Evolutionary conservation across 2,329 filamentous ascomycete species (phyloP).

Genomic region (Aspergillus luchuensis): DNA sequence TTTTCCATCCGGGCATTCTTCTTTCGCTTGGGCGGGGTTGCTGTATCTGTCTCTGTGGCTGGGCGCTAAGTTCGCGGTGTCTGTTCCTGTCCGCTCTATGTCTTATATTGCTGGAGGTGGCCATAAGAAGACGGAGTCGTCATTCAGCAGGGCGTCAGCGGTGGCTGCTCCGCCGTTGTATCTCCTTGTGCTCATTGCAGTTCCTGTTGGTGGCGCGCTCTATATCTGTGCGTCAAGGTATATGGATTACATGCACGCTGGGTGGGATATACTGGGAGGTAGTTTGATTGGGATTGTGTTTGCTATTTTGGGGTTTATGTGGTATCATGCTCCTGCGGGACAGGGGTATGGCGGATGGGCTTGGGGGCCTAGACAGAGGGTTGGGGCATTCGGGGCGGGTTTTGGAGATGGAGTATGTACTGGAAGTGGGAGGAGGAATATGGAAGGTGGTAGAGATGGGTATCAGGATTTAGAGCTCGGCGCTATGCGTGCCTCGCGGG

Average conservation of each 20-base stretch:
- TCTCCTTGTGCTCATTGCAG: neutral
- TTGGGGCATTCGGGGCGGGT: neutral
- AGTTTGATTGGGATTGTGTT: neutral
- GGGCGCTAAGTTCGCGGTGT: neutral
- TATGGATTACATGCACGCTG: constrained; percentile 9
- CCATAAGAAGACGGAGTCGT: too few species aligned
- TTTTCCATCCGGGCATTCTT: constrained; percentile 1
- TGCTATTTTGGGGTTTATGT: neutral
- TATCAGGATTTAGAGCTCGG: neutral
- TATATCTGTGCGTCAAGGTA: constrained; percentile 4
- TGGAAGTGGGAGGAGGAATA: constrained; percentile 2
- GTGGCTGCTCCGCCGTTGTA: neutral
- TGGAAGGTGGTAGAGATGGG: neutral
- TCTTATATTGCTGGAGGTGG: too few species aligned
- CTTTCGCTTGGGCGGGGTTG: constrained; percentile 2
- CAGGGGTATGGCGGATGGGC: neutral
- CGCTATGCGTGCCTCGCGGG: neutral
- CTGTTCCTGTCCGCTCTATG: neutral
- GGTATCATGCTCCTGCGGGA: constrained; percentile 5
- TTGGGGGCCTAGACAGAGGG: neutral
- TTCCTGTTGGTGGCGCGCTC: neutral
- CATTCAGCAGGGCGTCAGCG: neutral
- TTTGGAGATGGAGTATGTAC: neutral
- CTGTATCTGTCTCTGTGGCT: constrained; percentile 3
- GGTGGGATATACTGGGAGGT: constrained; percentile 4